These are phyloP conservation scores for Aureoboletus auriporus DNA, from an alignment of 768 basidiomycete species.

Conservation along the genomic window DNA sequence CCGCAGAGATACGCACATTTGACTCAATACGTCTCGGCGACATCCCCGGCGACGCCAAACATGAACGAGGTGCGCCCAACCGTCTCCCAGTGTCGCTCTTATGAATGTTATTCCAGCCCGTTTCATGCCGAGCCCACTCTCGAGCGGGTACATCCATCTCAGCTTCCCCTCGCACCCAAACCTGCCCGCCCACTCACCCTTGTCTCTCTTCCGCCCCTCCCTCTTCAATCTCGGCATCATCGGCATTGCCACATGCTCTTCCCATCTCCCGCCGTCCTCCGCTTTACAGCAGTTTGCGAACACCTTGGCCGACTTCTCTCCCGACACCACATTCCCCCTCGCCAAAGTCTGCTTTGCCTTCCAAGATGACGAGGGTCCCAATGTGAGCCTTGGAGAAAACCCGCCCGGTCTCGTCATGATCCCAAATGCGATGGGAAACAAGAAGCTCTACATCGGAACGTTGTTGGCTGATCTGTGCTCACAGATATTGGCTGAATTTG, in stretches of 20 bases:
- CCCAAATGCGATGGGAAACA: slow-evolving; percentile 83
- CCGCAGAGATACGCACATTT: slow-evolving; percentile 68
- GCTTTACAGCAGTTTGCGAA: slow-evolving; percentile 66
- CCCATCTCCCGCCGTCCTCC: slow-evolving; percentile 47
- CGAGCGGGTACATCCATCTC: slow-evolving; percentile 80
- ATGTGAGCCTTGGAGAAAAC: slow-evolving; percentile 52
- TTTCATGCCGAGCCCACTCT: slow-evolving; percentile 75
- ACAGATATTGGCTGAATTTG: slow-evolving; percentile 80
- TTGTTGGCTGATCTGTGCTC: slow-evolving; percentile 88
- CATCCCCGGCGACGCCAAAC: slow-evolving; percentile 74
- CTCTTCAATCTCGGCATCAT: slow-evolving; percentile 86
- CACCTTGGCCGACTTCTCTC: slow-evolving; percentile 61
- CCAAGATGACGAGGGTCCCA: slow-evolving; percentile 55
- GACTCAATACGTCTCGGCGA: slow-evolving; percentile 74
- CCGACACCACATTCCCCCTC: slow-evolving; percentile 68
- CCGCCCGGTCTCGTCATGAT: slow-evolving; percentile 70
- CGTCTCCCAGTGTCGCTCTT: neutral
- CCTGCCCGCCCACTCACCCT: slow-evolving; percentile 58
- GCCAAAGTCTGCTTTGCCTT: slow-evolving; percentile 84
- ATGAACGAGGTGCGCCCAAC: slow-evolving; percentile 59
- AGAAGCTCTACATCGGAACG: slow-evolving; percentile 83
- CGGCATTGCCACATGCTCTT: slow-evolving; percentile 73
- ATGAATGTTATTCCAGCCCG: slow-evolving; percentile 46
- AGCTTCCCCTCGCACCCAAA: slow-evolving; percentile 74
- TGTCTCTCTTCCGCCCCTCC: slow-evolving; percentile 74